Conservation (phyloP, 805 yeast genomes). For the Starmerella bombi region DNA sequence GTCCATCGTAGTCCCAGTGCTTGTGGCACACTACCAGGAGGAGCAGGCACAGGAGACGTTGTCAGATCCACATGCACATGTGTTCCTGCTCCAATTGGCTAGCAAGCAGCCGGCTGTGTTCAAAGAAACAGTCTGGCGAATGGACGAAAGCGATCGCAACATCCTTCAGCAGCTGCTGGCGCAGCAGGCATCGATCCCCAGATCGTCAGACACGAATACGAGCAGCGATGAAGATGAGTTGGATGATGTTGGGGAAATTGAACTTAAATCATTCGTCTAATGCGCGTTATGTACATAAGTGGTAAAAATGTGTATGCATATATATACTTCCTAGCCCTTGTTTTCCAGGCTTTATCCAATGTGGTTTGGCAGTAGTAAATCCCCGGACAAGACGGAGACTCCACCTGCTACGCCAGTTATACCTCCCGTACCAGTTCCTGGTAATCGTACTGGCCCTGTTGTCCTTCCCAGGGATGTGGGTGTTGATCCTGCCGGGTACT, state of each 20-base stretch:
- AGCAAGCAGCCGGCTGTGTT: constrained; percentile 24
- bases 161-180: constrained; percentile 17
- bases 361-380: constrained; percentile 1
- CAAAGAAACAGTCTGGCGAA: constrained; percentile 33
- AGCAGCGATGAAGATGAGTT: constrained; percentile 9
- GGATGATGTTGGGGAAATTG: constrained; percentile 31
- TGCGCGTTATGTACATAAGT: too few relatives aligned
- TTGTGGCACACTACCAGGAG: constrained; percentile 3
- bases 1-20: constrained; percentile 12
- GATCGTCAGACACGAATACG: constrained; percentile 6
- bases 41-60: neutral
- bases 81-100: constrained; percentile 26
- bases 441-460: neutral
- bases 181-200: constrained; percentile 1
- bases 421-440: neutral
- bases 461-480: neutral
- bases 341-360: neutral
- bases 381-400: neutral
- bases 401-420: neutral
- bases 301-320: neutral
- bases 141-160: constrained; percentile 27
- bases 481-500: constrained; percentile 66
- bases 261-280: constrained; percentile 36
- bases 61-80: constrained; percentile 6
- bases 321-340: too few relatives aligned